Base-by-base conservation (phyloP, 352 stramenopile species). In the Phytophthora quininea region DNA sequence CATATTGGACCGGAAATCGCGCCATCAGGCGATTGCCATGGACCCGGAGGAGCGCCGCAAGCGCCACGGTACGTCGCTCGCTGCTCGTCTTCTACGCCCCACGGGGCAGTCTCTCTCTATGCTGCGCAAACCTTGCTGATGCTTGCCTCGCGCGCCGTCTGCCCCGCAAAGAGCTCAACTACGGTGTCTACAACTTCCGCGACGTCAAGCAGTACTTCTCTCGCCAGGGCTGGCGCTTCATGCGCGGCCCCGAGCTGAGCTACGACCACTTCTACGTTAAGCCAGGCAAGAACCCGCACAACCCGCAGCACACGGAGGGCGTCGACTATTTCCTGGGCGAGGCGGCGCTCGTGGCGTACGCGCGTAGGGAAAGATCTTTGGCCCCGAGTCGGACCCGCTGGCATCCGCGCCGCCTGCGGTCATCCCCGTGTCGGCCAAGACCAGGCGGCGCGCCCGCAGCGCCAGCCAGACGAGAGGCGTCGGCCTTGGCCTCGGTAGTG, bases 221-320 rank as follows among this genome's bases (percentile, higher is more conserved):
- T 45, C 38, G 9, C 27, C 35, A 48, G 9, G 69, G 69, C 30
- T 80, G 73, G 73, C 65, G 33, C 24, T 61, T 58, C n/a, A 53
- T 38, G 15, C 37, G 30, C 10, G 74, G 68, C 0, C 60, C 62
- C 12, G 0, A 37, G 42, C 72, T 83, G 35, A 79, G 72, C 50
- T 83, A 83, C 59, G 65, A 83, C 32, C 75, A 83, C 63, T 83
- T 59, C 65, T 83, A 83, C 58, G 65, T 83, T 46, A 76, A 79
- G 47, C 75, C 75, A 5, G 62, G 62, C 46, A 79, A 78, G 57
- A 73, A 50, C 46, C 52, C 64, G 14, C 38, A 38, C 8, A 64
- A 54, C 53, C 51, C 45, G 30, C 1, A 51, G 12, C 69, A 74
- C 57, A 66, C 68, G n/a, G 52, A 67, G 15, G 69, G 69, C 31